Conservation (phyloP, 83 land plant species). For the Picea abies region DNA sequence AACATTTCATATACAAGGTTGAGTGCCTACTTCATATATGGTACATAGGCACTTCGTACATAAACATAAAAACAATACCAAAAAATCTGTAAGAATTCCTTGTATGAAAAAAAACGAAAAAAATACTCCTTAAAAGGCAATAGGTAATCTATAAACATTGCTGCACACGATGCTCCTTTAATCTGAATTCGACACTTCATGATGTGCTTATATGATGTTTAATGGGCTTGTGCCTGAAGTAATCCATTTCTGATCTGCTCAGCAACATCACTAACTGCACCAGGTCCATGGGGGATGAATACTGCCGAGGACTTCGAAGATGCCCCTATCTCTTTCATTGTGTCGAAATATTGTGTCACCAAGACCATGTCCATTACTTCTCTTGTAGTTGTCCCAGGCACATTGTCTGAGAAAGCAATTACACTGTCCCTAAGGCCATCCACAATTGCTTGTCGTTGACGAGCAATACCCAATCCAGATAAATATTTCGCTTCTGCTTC, state of each 20-base stretch:
- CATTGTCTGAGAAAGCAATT: conserved; percentile 68
- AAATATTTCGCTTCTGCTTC: conserved; percentile 75
- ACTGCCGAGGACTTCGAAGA: conserved; percentile 65
- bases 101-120: too few relatives aligned
- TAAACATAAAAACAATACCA: too few relatives aligned
- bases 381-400: conserved; percentile 67
- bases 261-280: conserved; percentile 70
- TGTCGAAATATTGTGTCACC: conserved; percentile 75
- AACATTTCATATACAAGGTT: too few relatives aligned
- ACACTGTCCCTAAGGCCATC: conserved; percentile 78
- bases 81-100: too few relatives aligned
- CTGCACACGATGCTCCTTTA: too few relatives aligned
- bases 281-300: conserved; percentile 77
- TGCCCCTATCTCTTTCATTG: conserved; percentile 79
- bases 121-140: too few relatives aligned
- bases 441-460: conserved; percentile 72
- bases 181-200: too few relatives aligned
- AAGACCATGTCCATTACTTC: conserved; percentile 84
- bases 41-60: too few relatives aligned
- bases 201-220: too few relatives aligned
- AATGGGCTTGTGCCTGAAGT: conserved; percentile 39
- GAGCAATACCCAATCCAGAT: conserved; percentile 73
- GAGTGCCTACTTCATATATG: too few relatives aligned
- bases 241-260: conserved; percentile 66
- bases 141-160: too few relatives aligned